Evolutionary conservation across 2,329 filamentous ascomycete genomes (phyloP).

Genomic region (Amylocarpus encephaloides): DNA sequence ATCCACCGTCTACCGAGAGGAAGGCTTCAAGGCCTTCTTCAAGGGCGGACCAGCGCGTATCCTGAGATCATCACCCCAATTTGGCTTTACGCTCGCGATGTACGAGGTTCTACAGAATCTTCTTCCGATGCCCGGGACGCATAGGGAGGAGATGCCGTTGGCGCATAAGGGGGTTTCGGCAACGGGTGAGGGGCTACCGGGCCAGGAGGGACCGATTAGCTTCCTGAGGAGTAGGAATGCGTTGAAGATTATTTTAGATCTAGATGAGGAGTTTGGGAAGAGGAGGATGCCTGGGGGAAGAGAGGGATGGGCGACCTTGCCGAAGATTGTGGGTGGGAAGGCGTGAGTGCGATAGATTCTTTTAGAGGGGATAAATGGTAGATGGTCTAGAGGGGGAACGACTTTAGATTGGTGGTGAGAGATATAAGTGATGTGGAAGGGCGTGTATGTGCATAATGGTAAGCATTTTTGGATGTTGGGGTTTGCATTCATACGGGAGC

Average conservation of each 20-base stretch:
- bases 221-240: constrained; percentile 78
- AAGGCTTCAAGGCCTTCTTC: constrained; percentile 96
- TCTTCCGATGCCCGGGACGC: constrained; percentile 69
- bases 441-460: no score
- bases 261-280: constrained; percentile 85
- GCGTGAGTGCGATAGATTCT: background rate
- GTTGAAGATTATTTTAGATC: constrained; percentile 88
- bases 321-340: constrained; percentile 22
- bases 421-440: no score
- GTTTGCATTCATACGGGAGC: no score
- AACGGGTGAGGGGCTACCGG: constrained; percentile 40
- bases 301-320: constrained; percentile 26
- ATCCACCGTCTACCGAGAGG: constrained; percentile 75
- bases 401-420: no score
- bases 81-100: constrained; percentile 92
- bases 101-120: constrained; percentile 85
- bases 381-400: no score
- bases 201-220: constrained; percentile 36
- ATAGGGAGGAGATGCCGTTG: constrained; percentile 37
- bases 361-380: background rate
- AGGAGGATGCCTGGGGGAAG: constrained; percentile 19
- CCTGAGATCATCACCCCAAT: constrained; percentile 89
- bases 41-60: constrained; percentile 96
- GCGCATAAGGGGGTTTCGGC: constrained; percentile 53
- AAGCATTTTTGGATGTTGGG: no score